Evolutionary conservation across 345 rosid species (phyloP).

Genomic region (Cardamine occulta): DNA sequence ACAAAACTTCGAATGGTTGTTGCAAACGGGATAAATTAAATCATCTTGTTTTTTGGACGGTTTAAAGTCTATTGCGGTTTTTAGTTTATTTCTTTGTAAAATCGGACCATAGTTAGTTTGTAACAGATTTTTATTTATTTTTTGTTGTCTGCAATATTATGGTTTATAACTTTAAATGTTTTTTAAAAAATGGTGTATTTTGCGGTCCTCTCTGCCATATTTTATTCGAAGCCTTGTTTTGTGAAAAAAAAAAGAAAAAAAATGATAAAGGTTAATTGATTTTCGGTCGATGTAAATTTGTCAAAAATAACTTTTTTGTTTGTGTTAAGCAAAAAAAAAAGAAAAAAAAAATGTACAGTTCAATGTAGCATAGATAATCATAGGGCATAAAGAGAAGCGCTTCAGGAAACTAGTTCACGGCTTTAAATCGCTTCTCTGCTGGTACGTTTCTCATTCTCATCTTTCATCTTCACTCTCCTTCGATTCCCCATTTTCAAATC

Average conservation of each 20-base stretch:
- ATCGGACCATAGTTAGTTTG: too few species aligned
- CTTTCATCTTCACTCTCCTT: neutral
- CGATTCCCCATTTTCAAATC: neutral
- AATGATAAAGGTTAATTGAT: neutral
- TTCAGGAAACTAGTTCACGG: neutral
- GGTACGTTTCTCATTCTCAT: constrained; percentile 37
- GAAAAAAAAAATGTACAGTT: neutral
- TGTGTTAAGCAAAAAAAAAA: neutral
- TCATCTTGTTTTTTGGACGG: too few species aligned
- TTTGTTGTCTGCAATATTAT: too few species aligned
- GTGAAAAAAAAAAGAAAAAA: too few species aligned
- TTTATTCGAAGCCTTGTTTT: neutral
- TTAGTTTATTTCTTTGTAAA: too few species aligned
- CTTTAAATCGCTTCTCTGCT: neutral
- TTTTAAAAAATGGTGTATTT: too few species aligned
- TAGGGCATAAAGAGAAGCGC: neutral
- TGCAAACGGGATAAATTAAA: too few species aligned
- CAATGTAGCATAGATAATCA: neutral
- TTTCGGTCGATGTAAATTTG: neutral
- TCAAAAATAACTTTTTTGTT: neutral
- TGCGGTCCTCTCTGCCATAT: too few species aligned
- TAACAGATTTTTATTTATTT: too few species aligned
- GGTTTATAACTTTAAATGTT: too few species aligned
- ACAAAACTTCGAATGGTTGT: too few species aligned
- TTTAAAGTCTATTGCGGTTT: too few species aligned